Evolutionary conservation across 495 filamentous ascomycete species (phyloP).

Genomic region (Penicillium chermesinum): DNA sequence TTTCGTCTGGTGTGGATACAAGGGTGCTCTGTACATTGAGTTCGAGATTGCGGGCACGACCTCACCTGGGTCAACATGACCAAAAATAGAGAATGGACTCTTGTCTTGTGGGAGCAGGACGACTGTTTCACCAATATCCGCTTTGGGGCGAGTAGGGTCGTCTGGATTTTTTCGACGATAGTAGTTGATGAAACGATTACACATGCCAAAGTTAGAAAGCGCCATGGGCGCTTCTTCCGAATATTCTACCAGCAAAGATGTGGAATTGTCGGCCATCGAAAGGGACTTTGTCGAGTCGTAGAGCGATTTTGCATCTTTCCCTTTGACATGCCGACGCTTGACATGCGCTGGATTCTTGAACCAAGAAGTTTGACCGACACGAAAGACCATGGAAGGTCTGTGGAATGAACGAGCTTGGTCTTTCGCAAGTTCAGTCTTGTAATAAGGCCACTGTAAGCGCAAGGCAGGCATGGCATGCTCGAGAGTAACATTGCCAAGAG

Average conservation of each 20-base stretch:
- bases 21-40: slow-evolving; percentile 86
- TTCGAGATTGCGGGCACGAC: slow-evolving; percentile 87
- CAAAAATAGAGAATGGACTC: slow-evolving; percentile 92
- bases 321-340: slow-evolving; percentile 75
- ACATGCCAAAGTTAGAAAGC: slow-evolving; percentile 96
- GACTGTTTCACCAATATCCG: slow-evolving; percentile 77
- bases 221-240: slow-evolving; percentile 89
- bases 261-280: slow-evolving; percentile 81
- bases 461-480: slow-evolving; percentile 90
- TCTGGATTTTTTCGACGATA: slow-evolving; percentile 82
- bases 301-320: slow-evolving; percentile 66
- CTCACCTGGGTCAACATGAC: slow-evolving; percentile 84
- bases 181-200: slow-evolving; percentile 89
- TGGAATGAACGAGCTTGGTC: slow-evolving; percentile 87
- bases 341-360: slow-evolving; percentile 40
- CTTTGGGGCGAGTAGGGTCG: slow-evolving; percentile 66
- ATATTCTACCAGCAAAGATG: slow-evolving; percentile 83
- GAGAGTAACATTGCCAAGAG: slow-evolving; percentile 74
- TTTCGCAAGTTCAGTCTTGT: slow-evolving; percentile 74
- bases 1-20: slow-evolving; percentile 81
- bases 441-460: slow-evolving; percentile 88
- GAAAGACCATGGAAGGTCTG: slow-evolving; percentile 65
- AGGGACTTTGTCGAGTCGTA: slow-evolving; percentile 73
- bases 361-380: slow-evolving; percentile 52
- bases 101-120: slow-evolving; percentile 89